Evolutionary conservation across 257 asterid species (phyloP).

Genomic region (Prunella vulgaris): DNA sequence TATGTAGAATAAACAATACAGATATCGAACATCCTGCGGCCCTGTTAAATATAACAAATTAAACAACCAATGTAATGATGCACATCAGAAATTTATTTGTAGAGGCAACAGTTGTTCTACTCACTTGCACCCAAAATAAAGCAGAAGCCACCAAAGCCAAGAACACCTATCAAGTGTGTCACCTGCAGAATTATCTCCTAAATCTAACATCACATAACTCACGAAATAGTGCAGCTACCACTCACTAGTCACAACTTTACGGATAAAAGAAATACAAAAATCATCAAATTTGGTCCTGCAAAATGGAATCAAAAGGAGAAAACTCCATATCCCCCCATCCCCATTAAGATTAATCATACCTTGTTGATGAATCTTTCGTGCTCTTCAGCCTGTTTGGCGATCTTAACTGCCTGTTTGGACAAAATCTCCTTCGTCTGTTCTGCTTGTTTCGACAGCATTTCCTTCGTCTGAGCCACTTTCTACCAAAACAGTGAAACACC

Average conservation of each 20-base stretch:
- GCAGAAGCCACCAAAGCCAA: constrained; percentile 94
- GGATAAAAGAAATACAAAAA: no score
- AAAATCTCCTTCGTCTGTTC: constrained; percentile 63
- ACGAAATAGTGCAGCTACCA: no score
- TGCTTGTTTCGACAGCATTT: constrained; percentile 48
- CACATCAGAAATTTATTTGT: background rate
- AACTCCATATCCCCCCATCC: background rate
- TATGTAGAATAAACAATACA: constrained; percentile 76
- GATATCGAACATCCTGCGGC: constrained; percentile 88
- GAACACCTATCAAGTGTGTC: constrained; percentile 88
- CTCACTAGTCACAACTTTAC: no score
- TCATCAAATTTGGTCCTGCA: no score
- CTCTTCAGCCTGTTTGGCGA: constrained; percentile 95
- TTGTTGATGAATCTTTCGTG: constrained; percentile 88
- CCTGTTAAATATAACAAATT: constrained; percentile 46
- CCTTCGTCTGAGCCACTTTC: constrained; percentile 91
- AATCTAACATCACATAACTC: no score
- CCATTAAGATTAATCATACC: constrained; percentile 32
- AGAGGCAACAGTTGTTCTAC: constrained; percentile 23
- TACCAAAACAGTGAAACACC: constrained; percentile 23
- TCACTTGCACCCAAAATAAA: constrained; percentile 94
- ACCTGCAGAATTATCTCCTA: constrained; percentile 43
- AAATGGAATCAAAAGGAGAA: background rate
- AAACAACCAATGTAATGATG: background rate
- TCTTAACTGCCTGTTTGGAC: constrained; percentile 43